phyloP scores from a whole-genome alignment of 1,284 basidiomycete genomes.

The Ustilago lituana region DNA sequence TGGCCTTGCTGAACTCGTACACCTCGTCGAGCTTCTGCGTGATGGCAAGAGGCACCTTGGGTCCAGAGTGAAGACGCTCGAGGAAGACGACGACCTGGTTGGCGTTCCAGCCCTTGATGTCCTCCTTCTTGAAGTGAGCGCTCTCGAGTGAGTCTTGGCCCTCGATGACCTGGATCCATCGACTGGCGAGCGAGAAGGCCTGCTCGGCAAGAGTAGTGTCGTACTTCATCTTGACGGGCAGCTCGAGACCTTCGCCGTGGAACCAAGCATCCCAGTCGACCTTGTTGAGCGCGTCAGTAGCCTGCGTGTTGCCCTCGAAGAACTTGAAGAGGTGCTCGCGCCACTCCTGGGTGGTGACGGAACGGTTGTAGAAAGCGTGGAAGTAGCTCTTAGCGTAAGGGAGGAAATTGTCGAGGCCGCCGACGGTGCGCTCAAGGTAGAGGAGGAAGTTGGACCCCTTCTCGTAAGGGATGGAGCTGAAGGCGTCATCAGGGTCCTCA shows the following conservation, averaged over 20 bases:
- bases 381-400: conserved; percentile 78
- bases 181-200: conserved; percentile 75
- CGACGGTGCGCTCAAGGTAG: conserved; percentile 77
- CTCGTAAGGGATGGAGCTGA: conserved; percentile 76
- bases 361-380: conserved; percentile 72
- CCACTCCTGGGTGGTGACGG: conserved; percentile 89
- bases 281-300: conserved; percentile 71
- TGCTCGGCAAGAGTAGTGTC: conserved; percentile 81
- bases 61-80: conserved; percentile 69
- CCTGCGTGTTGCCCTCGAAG: conserved; percentile 71
- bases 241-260: conserved; percentile 79
- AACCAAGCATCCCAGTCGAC: conserved; percentile 84
- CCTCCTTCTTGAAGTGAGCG: conserved; percentile 38
- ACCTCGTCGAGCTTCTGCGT: conserved; percentile 68
- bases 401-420: conserved; percentile 78
- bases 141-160: conserved; percentile 15
- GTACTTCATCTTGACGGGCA: conserved; percentile 84
- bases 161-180: conserved; percentile 73
- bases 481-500: conserved; percentile 73
- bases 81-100: conserved; percentile 70
- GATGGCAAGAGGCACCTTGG: conserved; percentile 62
- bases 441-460: conserved; percentile 79
- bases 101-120: conserved; percentile 63
- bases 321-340: conserved; percentile 86
- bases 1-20: conserved; percentile 68